phyloP scores from a whole-genome alignment of 164 flowering plant species.

The Nelumbo lutea region DNA sequence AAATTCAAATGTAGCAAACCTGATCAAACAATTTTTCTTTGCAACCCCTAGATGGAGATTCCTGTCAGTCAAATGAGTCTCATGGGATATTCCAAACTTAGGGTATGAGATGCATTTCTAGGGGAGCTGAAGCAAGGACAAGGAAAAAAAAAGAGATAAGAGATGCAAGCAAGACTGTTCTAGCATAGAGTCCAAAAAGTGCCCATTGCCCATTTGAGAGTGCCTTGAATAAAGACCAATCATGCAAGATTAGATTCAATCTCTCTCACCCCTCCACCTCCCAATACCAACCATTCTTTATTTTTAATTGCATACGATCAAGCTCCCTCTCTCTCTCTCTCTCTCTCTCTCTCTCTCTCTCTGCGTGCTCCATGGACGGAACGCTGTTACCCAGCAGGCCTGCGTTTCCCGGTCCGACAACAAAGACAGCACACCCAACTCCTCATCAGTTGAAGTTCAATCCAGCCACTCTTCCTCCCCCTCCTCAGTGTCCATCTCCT shows the following conservation, averaged over 20 bases:
- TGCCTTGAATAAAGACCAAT: conserved; percentile 6
- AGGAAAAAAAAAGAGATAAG: no score
- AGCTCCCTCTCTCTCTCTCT: conserved; percentile 9
- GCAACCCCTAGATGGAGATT: no score
- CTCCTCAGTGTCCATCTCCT: conserved; percentile 37
- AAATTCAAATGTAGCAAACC: no score
- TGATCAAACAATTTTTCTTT: no score
- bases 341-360: no score
- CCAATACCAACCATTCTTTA: not conserved
- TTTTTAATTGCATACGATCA: not conserved
- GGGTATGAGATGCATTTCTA: no score
- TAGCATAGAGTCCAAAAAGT: not conserved
- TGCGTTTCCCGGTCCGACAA: conserved; percentile 32
- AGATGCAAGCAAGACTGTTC: no score
- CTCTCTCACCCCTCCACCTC: not conserved
- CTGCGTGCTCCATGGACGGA: conserved; percentile 48
- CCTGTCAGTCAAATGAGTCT: no score
- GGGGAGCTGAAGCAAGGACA: no score
- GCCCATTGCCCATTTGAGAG: not conserved
- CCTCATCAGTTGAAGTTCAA: conserved; percentile 40
- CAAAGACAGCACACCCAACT: conserved; percentile 24
- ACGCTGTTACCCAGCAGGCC: conserved; percentile 54
- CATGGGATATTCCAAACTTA: no score
- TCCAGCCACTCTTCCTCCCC: conserved; percentile 42
- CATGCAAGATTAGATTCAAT: conserved; percentile 5